Conservation (phyloP, 225 moss, liverwort and hornwort genomes). For the Straminergon stramineum region DNA sequence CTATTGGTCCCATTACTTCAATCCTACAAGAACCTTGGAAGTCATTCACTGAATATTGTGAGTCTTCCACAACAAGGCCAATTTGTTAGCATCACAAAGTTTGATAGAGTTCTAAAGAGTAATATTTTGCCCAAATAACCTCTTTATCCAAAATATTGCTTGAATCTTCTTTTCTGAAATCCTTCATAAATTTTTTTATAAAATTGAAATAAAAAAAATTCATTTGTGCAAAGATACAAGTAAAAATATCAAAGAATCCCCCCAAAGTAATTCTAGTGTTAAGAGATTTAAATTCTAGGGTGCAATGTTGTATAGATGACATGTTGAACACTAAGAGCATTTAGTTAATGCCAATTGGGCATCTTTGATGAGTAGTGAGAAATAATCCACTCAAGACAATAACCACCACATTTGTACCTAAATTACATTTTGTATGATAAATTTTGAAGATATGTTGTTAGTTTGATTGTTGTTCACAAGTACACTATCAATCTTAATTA, state of each 20-base stretch:
- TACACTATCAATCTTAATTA: background rate
- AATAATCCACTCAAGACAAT: background rate
- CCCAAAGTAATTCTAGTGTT: rapidly evolving
- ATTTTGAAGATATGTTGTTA: background rate
- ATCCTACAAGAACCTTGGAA: background rate
- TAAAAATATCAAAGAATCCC: background rate
- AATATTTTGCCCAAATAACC: background rate
- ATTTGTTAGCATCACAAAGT: rapidly evolving
- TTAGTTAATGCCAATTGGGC: no score
- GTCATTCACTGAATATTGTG: background rate
- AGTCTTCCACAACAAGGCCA: rapidly evolving
- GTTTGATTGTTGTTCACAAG: background rate
- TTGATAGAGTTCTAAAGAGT: rapidly evolving
- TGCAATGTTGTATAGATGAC: no score
- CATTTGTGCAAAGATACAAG: background rate
- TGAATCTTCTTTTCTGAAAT: rapidly evolving
- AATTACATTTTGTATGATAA: background rate
- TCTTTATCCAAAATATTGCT: background rate
- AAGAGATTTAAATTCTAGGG: no score
- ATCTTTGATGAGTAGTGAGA: background rate
- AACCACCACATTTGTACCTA: background rate
- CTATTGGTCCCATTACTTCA: rapidly evolving
- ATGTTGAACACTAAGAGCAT: no score
- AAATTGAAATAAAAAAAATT: background rate
- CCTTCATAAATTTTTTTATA: rapidly evolving